Evolutionary conservation across 495 filamentous ascomycete genomes (phyloP).

Genomic region (Pyrenula massariospora): DNA sequence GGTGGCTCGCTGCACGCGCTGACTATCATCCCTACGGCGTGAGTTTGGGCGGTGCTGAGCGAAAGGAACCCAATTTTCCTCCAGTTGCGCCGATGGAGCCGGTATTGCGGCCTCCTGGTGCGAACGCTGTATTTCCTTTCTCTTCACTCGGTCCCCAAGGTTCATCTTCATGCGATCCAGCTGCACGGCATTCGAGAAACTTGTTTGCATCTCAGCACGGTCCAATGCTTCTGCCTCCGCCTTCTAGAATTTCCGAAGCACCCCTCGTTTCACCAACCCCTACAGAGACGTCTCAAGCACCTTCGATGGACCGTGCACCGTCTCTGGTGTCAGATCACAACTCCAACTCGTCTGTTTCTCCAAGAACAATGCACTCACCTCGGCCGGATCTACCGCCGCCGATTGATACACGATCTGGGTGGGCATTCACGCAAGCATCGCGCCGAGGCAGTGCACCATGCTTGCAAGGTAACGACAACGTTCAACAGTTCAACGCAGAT

Average conservation of each 20-base stretch:
- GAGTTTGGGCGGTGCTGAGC: neutral
- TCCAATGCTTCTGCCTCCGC: neutral
- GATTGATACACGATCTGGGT: neutral
- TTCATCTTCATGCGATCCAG: neutral
- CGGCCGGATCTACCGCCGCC: slow-evolving; percentile 8
- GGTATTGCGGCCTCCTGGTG: neutral
- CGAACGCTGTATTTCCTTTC: neutral
- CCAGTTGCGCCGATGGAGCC: neutral
- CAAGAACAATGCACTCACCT: slow-evolving; percentile 30
- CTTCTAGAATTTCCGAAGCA: neutral
- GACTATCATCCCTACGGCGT: neutral
- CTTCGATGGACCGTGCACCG: slow-evolving; percentile 51
- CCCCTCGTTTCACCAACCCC: slow-evolving; percentile 59
- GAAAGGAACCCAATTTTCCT: neutral
- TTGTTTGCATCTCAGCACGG: neutral
- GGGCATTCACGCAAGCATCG: neutral
- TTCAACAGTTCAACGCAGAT: neutral
- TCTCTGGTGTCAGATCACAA: slow-evolving; percentile 62
- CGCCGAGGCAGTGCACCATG: slow-evolving; percentile 1
- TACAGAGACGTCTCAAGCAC: slow-evolving; percentile 45
- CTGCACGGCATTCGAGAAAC: slow-evolving; percentile 7
- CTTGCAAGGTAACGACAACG: neutral
- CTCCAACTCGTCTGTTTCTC: slow-evolving; percentile 49
- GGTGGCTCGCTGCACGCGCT: neutral
- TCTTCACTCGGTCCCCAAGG: too few relatives aligned